A percentile compares a stretch with the other conserved stretches of the same genome.
phyloP scores from a whole-genome alignment of 208 protist species.

The Crithidia expoeki region DNA sequence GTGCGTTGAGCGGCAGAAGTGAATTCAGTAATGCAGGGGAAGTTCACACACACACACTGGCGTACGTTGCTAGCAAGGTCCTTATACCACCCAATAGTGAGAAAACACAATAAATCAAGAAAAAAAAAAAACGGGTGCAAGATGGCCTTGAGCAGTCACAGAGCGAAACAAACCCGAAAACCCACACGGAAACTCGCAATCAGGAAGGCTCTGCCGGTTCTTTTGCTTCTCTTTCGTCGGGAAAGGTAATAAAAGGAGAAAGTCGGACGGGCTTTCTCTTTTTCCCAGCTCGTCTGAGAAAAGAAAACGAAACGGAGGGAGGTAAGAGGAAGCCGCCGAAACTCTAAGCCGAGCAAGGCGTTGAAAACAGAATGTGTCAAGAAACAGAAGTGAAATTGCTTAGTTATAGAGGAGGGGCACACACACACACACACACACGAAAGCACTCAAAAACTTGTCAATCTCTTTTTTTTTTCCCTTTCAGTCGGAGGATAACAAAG shows the following conservation, averaged over 20 bases:
- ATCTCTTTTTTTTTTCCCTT: neutral
- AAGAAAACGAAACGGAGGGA: neutral
- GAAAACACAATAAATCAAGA: too few species aligned
- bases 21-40: too few species aligned
- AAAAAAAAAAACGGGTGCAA: too few species aligned
- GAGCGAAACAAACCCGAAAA: too few species aligned
- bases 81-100: too few species aligned
- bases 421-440: slow-evolving; percentile 9
- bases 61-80: too few species aligned
- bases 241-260: slow-evolving; percentile 7
- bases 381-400: slow-evolving; percentile 2
- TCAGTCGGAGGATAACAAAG: neutral
- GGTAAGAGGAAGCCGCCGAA: neutral
- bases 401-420: neutral
- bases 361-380: neutral
- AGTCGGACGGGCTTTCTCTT: neutral
- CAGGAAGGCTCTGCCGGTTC: too few species aligned
- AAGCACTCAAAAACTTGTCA: neutral
- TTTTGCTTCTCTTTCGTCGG: neutral
- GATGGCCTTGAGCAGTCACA: too few species aligned
- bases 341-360: neutral
- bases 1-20: too few species aligned
- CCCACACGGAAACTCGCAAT: neutral
- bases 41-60: too few species aligned
- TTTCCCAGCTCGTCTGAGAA: neutral